Evolutionary conservation across 805 yeast species (phyloP).

Genomic region (Lipomyces lipofer): DNA sequence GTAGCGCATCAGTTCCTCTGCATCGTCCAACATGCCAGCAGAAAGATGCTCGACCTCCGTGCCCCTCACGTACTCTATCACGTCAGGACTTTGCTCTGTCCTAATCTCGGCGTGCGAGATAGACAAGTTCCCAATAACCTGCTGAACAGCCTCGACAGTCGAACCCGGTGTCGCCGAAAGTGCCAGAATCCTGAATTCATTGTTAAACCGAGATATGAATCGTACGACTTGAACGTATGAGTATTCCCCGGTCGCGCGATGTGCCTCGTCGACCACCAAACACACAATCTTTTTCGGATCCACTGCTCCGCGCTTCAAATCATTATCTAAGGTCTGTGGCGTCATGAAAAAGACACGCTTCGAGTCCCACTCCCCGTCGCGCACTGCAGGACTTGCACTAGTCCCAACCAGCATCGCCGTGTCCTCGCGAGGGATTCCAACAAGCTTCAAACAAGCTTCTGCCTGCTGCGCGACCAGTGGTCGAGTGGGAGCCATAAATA

Average conservation of each 20-base stretch:
- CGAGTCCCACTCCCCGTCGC: slow-evolving; percentile 74
- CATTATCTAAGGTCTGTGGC: slow-evolving; percentile 95
- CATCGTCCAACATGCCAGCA: slow-evolving; percentile 56
- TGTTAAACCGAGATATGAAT: slow-evolving; percentile 60
- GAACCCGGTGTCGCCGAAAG: slow-evolving; percentile 96
- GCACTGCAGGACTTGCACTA: slow-evolving; percentile 49
- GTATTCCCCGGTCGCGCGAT: slow-evolving; percentile 85
- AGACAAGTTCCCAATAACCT: slow-evolving; percentile 67
- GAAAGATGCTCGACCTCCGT: slow-evolving; percentile 62
- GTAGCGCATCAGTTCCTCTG: slow-evolving; percentile 54
- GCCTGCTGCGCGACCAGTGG: slow-evolving; percentile 97
- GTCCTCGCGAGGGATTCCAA: slow-evolving; percentile 75
- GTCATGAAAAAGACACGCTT: slow-evolving; percentile 88
- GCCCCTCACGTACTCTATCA: slow-evolving; percentile 71
- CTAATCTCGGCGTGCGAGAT: slow-evolving; percentile 82
- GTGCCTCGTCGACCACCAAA: slow-evolving; percentile 93
- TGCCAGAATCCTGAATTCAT: slow-evolving; percentile 74
- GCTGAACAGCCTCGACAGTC: slow-evolving; percentile 83
- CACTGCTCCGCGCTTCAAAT: slow-evolving; percentile 68
- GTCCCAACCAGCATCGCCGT: slow-evolving; percentile 76
- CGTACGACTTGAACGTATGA: slow-evolving; percentile 84
- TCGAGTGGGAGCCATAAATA: slow-evolving; percentile 95
- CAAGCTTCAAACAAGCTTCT: slow-evolving; percentile 82
- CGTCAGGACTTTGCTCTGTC: slow-evolving; percentile 81
- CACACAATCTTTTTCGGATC: slow-evolving; percentile 75